These are phyloP conservation scores for Apodospora peruviana DNA, from an alignment of 495 filamentous ascomycete genomes.

Conservation along the genomic window DNA sequence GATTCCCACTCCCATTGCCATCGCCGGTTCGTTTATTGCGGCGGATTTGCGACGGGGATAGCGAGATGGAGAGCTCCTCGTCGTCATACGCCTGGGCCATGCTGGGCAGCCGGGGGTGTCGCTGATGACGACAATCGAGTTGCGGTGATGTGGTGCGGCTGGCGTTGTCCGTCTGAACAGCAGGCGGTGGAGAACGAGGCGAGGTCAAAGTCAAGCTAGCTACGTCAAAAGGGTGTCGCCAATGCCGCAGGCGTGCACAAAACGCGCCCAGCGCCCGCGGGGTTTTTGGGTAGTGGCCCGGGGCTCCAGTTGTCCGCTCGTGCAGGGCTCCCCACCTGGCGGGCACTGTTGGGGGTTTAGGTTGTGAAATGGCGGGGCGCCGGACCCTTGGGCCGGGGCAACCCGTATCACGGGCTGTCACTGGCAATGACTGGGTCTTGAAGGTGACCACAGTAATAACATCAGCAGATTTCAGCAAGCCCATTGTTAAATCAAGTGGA, in stretches of 20 bases:
- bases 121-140: background rate
- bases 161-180: background rate
- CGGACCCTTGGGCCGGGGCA: no score
- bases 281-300: no score
- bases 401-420: no score
- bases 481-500: no score
- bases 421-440: no score
- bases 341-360: no score
- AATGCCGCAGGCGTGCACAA: background rate
- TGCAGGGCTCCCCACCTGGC: no score
- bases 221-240: background rate
- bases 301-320: no score
- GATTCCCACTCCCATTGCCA: conserved; percentile 6
- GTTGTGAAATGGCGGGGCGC: no score
- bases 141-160: background rate
- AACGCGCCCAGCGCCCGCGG: no score
- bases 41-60: conserved; percentile 61
- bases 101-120: conserved; percentile 1
- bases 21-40: conserved; percentile 33
- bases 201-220: background rate
- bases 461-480: no score
- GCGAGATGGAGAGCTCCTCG: conserved; percentile 86
- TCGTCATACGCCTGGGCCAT: conserved; percentile 67
- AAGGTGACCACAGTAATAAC: no score
- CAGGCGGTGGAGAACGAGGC: background rate